Percentiles rank a stretch among this genome's conserved stretches.
Conservation (phyloP, 495 filamentous ascomycete genomes). For the Clavariopsis aquatica region DNA sequence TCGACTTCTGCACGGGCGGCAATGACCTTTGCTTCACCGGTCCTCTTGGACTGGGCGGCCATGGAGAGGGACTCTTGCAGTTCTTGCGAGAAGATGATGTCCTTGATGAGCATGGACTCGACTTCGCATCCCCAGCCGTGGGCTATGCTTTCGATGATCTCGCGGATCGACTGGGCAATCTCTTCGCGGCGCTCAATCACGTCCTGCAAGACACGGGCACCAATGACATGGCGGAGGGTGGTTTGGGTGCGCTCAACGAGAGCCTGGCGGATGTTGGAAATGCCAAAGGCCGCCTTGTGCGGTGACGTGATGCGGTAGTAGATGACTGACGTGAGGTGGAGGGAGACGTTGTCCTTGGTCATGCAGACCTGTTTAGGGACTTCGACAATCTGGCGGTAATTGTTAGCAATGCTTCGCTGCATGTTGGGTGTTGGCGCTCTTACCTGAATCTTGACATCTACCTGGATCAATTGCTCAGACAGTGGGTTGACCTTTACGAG, state of each 20-base stretch:
- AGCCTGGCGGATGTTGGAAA: conserved; percentile 88
- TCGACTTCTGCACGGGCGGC: conserved; percentile 96
- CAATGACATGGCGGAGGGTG: conserved; percentile 94
- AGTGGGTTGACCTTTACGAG: conserved; percentile 98
- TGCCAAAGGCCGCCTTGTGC: conserved; percentile 97
- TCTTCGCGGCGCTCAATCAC: conserved; percentile 99
- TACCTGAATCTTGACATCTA: conserved; percentile 99
- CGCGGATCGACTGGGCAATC: conserved; percentile 87
- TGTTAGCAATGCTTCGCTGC: conserved; percentile 16
- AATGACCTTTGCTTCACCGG: conserved; percentile 98
- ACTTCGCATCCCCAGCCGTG: conserved; percentile 93
- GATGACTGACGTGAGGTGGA: conserved; percentile 93
- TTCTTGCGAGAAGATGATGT: conserved; percentile 95
- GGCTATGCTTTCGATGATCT: conserved; percentile 97
- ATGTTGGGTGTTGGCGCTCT: background rate
- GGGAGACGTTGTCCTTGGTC: conserved; percentile 98
- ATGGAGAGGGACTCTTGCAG: conserved; percentile 98
- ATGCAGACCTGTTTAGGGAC: conserved; percentile 97
- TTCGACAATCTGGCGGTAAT: conserved; percentile 53
- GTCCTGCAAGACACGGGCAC: conserved; percentile 93
- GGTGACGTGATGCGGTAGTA: conserved; percentile 97
- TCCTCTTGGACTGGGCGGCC: conserved; percentile 99
- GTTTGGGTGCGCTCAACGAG: conserved; percentile 98
- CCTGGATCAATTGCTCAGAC: conserved; percentile 81
- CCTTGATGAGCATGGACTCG: conserved; percentile 98